Percentiles rank a stretch among this genome's conserved stretches.
These are phyloP conservation scores for Avena sativa DNA, from an alignment of 176 grass and related monocot genomes.

Conservation along the genomic window DNA sequence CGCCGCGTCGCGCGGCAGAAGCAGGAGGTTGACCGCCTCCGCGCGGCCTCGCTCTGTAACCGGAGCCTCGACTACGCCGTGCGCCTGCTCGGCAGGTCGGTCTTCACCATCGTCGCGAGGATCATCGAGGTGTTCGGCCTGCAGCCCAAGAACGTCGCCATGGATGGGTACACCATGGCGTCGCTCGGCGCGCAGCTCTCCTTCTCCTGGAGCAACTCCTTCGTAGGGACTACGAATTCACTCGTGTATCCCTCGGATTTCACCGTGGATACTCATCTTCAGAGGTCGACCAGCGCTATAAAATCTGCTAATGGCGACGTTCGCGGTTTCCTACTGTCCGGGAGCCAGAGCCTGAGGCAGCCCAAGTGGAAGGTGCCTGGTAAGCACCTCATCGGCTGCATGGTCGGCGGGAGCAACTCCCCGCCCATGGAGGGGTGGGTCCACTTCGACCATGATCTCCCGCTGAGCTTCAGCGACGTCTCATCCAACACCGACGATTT, in stretches of 20 bases:
- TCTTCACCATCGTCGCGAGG: slow-evolving; percentile 73
- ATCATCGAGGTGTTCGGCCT: slow-evolving; percentile 60
- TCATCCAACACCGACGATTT: background rate
- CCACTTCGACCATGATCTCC: slow-evolving; percentile 23
- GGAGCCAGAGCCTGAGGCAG: slow-evolving; percentile 56
- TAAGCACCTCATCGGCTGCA: slow-evolving; percentile 58
- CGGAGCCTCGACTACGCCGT: slow-evolving; percentile 71
- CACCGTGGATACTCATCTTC: background rate
- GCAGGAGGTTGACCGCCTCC: slow-evolving; percentile 71
- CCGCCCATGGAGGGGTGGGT: slow-evolving; percentile 50
- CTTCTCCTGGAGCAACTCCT: slow-evolving; percentile 60
- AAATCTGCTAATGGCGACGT: slow-evolving; percentile 43
- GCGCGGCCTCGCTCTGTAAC: slow-evolving; percentile 66
- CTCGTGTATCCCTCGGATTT: slow-evolving; percentile 56
- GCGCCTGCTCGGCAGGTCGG: slow-evolving; percentile 72
- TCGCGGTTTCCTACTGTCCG: slow-evolving; percentile 28
- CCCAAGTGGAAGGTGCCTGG: slow-evolving; percentile 52
- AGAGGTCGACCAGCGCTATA: background rate
- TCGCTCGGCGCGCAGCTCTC: slow-evolving; percentile 31
- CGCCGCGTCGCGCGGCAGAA: slow-evolving; percentile 62
- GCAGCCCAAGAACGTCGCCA: slow-evolving; percentile 20
- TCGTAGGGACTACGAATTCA: slow-evolving; percentile 32
- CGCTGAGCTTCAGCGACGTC: slow-evolving; percentile 35
- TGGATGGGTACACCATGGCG: background rate
- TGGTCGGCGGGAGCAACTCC: slow-evolving; percentile 47